Conservation (phyloP, 2,329 filamentous ascomycete genomes). For the Penicillium frequentans region DNA sequence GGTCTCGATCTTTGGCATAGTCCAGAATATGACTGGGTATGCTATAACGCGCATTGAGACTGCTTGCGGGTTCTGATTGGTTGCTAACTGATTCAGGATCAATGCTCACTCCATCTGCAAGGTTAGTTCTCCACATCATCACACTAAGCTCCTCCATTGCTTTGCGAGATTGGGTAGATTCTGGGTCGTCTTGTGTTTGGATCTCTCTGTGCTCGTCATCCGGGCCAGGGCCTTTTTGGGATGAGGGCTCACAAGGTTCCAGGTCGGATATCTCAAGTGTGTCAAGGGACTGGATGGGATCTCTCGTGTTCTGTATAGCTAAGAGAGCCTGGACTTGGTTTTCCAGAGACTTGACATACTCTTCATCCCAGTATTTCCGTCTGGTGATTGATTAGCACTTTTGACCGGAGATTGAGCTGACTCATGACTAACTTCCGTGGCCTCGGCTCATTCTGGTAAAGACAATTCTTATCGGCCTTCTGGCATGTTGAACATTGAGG, state of each 20-base stretch:
- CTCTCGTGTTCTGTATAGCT: neutral
- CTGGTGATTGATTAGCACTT: neutral
- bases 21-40: neutral
- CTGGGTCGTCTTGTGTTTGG: neutral
- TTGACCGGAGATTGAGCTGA: neutral
- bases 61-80: neutral
- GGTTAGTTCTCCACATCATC: slow-evolving; percentile 14
- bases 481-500: slow-evolving; percentile 6
- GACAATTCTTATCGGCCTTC: neutral
- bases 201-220: neutral
- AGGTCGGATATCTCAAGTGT: neutral
- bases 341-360: slow-evolving; percentile 6
- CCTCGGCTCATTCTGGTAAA: neutral
- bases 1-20: neutral
- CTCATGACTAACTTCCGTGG: neutral
- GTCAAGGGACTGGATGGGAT: neutral
- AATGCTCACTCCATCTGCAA: slow-evolving; percentile 7
- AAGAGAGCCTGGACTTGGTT: slow-evolving; percentile 3
- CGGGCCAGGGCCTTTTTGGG: neutral
- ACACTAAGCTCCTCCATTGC: slow-evolving; percentile 12
- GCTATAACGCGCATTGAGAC: neutral
- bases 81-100: neutral
- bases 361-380: slow-evolving; percentile 10
- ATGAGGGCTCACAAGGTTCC: too few species aligned
- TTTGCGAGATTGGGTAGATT: slow-evolving; percentile 3